A percentile compares a stretch with the other conserved stretches of the same genome.
These are phyloP conservation scores for Passiflora organensis DNA, from an alignment of 345 rosid species.

Conservation along the genomic window DNA sequence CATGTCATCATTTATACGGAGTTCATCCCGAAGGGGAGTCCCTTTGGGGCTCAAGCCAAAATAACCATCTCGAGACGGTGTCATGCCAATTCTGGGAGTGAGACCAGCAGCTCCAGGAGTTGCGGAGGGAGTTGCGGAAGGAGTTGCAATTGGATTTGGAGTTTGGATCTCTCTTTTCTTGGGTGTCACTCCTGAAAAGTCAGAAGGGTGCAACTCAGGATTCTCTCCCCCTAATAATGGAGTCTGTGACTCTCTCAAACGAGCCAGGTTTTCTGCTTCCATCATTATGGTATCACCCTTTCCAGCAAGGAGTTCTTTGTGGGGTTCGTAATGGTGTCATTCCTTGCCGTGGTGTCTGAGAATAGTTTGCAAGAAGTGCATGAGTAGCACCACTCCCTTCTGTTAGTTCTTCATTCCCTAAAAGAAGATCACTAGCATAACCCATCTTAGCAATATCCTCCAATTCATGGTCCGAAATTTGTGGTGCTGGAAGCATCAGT, in stretches of 20 bases:
- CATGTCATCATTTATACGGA: conserved; percentile 89
- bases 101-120: conserved; percentile 78
- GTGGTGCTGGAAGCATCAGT: conserved; percentile 96
- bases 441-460: conserved; percentile 99
- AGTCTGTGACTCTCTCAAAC: conserved; percentile 95
- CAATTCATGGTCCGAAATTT: conserved; percentile 89
- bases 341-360: conserved; percentile 79
- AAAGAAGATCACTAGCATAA: conserved; percentile 77
- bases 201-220: conserved; percentile 98
- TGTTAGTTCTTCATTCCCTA: conserved; percentile 73
- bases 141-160: conserved; percentile 88
- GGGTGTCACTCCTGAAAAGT: conserved; percentile 98
- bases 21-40: conserved; percentile 96
- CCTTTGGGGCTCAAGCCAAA: conserved; percentile 85
- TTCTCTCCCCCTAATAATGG: conserved; percentile 95
- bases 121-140: conserved; percentile 54
- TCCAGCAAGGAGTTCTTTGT: conserved; percentile 92
- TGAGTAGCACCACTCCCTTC: conserved; percentile 94
- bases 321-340: conserved; percentile 93
- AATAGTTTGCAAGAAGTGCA: conserved; percentile 90
- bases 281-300: conserved; percentile 97
- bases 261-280: conserved; percentile 99
- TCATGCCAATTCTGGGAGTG: conserved; percentile 89
- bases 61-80: conserved; percentile 89
- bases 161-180: conserved; percentile 82